Evolutionary conservation across 2,329 filamentous ascomycete genomes (phyloP).

Genomic region (Xylaria sp.): DNA sequence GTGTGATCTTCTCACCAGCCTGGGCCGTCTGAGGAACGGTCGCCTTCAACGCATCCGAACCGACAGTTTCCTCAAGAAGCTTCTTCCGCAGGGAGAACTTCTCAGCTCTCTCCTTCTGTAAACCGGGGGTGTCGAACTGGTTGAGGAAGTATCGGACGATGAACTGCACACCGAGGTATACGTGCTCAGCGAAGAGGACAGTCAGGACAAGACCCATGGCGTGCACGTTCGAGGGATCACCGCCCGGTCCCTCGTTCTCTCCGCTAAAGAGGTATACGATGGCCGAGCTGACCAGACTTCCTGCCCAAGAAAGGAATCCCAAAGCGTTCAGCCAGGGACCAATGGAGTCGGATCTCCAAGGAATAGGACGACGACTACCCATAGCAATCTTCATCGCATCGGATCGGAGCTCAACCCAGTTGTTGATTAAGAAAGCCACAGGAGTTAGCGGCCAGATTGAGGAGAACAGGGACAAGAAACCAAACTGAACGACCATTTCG

Average conservation of each 20-base stretch:
- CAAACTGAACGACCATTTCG: constrained; percentile 85
- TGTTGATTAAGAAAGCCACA: constrained; percentile 84
- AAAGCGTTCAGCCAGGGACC: constrained; percentile 86
- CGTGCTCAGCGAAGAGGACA: constrained; percentile 81
- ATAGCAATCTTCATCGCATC: constrained; percentile 93
- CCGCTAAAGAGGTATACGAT: constrained; percentile 85
- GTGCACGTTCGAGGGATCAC: constrained; percentile 64
- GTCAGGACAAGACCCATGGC: constrained; percentile 76
- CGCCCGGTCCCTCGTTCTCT: constrained; percentile 58
- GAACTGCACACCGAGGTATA: constrained; percentile 75
- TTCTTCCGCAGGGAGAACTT: constrained; percentile 74
- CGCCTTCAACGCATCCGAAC: constrained; percentile 48
- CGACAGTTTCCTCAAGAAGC: constrained; percentile 68
- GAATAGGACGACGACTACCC: constrained; percentile 82
- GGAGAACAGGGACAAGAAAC: constrained; percentile 83
- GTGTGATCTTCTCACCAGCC: constrained; percentile 58
- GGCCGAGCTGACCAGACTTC: constrained; percentile 79
- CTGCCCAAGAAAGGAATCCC: constrained; percentile 88
- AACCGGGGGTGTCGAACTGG: constrained; percentile 78
- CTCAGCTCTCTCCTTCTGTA: constrained; percentile 79
- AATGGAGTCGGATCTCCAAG: constrained; percentile 87
- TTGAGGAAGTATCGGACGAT: constrained; percentile 66
- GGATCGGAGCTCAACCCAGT: constrained; percentile 90
- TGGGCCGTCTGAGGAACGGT: constrained; percentile 43
- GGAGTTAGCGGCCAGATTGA: constrained; percentile 93